Base-by-base conservation (phyloP, 495 filamentous ascomycete species). In the Immersiella caudata region DNA sequence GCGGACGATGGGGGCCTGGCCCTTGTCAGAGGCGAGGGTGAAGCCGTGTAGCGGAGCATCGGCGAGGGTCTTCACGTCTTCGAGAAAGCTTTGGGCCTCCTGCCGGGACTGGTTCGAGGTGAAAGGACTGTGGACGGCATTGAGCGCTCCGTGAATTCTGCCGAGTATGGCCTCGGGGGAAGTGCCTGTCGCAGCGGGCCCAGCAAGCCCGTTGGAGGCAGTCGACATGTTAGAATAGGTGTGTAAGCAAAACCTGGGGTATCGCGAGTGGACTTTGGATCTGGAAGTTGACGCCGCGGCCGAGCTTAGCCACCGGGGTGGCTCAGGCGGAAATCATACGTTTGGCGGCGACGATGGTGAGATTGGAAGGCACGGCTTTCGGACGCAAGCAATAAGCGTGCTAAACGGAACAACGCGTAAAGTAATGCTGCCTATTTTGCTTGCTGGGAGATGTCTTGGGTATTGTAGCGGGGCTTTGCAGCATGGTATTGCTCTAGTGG, bases 31-130 rank as follows among this genome's bases (percentile, higher is more conserved):
- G 40, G 93, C 93, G 62, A 99, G 85, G 25, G 86, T 84, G 77
- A 91, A 96, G n/a, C 96, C 96, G 79, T 93, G 88, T 22, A 87
- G 88, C 16, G 93, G 92, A 0, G 94, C 93, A 62, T 92, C 86
- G 56, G 87, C 82, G 71, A 89, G 85, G 29, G 85, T 83, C 78
- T 97, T 97, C 67, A 94, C 83, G 20, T 89, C 78, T 74, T 98
- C 94, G 65, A 99, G 88, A 75, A 91, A 96, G 8, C 84, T 72
- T 61, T 92, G 87, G 49, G 95, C 95, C 72, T 96, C 84, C 74
- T 90, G 86, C 57, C 95, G 93, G n/a, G 89, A 81, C 60, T 91
- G 87, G 79, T 97, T 97, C 60, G 89, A 82, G 25, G 93, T 94
- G 62, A 89, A 84, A 22, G 94, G 88, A 70, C 87, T 89, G 81